phyloP scores from a whole-genome alignment of 768 basidiomycete species.

The Russula foetens region DNA sequence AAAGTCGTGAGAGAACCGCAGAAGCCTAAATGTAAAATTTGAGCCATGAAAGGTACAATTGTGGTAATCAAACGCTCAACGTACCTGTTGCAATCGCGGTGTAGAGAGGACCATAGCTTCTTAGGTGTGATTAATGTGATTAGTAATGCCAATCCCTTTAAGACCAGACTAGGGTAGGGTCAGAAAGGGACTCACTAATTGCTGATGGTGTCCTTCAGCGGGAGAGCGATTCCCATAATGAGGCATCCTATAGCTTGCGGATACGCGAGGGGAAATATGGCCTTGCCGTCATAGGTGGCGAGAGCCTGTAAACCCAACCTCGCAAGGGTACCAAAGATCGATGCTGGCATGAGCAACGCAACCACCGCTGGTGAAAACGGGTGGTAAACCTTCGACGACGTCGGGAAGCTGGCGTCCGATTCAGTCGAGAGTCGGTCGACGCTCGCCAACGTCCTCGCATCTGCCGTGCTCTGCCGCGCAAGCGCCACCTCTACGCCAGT shows the following conservation, averaged over 20 bases:
- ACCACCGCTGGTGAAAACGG: conserved; percentile 60
- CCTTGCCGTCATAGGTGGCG: conserved; percentile 59
- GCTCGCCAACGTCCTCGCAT: conserved; percentile 33
- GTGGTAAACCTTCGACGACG: conserved; percentile 29
- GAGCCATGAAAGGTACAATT: not conserved
- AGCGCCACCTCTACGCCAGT: not conserved
- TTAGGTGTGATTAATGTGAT: not conserved
- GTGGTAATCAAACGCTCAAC: conserved; percentile 10
- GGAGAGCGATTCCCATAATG: conserved; percentile 78
- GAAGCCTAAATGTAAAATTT: conserved; percentile 47
- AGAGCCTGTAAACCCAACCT: conserved; percentile 74
- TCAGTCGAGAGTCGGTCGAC: conserved; percentile 35
- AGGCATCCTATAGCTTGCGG: conserved; percentile 83
- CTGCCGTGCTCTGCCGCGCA: conserved; percentile 15
- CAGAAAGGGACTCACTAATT: conserved; percentile 49
- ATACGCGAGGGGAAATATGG: conserved; percentile 80
- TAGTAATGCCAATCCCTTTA: not conserved
- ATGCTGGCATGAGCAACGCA: conserved; percentile 66
- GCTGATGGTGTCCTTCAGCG: conserved; percentile 63
- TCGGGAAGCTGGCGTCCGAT: conserved; percentile 26
- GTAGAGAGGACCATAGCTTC: conserved; percentile 85
- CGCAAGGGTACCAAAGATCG: conserved; percentile 80
- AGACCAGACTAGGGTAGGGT: too few relatives aligned
- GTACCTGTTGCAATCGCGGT: conserved; percentile 81
- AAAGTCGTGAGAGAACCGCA: conserved; percentile 97